Conservation (phyloP, 768 basidiomycete genomes). For the Symmetrospora coprosmae region DNA sequence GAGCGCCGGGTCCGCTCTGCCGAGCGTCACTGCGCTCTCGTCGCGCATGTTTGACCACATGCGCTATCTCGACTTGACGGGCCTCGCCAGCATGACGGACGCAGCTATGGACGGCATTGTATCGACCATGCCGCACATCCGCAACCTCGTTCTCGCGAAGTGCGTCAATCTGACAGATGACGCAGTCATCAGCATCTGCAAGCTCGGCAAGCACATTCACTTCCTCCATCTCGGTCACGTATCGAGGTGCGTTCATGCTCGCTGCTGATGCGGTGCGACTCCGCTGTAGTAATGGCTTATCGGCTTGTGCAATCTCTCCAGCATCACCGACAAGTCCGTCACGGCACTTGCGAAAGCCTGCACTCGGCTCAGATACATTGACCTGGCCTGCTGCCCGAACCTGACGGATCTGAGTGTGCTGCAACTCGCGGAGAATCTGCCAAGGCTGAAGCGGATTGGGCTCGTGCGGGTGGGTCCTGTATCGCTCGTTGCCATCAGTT, state of each 20-base stretch:
- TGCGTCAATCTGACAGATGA: conserved; percentile 65
- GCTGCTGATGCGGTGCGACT: neutral
- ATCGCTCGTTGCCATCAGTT: neutral
- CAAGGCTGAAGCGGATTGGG: conserved; percentile 83
- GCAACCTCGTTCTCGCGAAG: conserved; percentile 75
- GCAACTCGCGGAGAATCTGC: conserved; percentile 63
- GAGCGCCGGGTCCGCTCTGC: neutral
- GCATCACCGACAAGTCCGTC: conserved; percentile 80
- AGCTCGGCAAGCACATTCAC: conserved; percentile 79
- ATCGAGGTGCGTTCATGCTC: conserved; percentile 34
- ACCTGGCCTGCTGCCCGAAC: conserved; percentile 79
- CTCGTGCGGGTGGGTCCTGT: conserved; percentile 55
- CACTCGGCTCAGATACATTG: conserved; percentile 81
- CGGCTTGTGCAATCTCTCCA: conserved; percentile 31
- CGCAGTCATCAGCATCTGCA: conserved; percentile 67
- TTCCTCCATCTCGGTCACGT: conserved; percentile 92
- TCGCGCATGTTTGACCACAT: conserved; percentile 59
- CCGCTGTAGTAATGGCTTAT: neutral
- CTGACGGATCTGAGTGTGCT: conserved; percentile 89
- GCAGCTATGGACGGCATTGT: conserved; percentile 68
- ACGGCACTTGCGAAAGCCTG: conserved; percentile 69
- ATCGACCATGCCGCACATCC: conserved; percentile 62
- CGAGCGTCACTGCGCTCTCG: conserved; percentile 2
- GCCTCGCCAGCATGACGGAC: conserved; percentile 66
- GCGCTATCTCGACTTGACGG: conserved; percentile 83